Evolutionary conservation across 1,139 yeast species (phyloP), one percentile per base, ranked within the genome.

Genomic region (Candida mesenterica): DNA sequence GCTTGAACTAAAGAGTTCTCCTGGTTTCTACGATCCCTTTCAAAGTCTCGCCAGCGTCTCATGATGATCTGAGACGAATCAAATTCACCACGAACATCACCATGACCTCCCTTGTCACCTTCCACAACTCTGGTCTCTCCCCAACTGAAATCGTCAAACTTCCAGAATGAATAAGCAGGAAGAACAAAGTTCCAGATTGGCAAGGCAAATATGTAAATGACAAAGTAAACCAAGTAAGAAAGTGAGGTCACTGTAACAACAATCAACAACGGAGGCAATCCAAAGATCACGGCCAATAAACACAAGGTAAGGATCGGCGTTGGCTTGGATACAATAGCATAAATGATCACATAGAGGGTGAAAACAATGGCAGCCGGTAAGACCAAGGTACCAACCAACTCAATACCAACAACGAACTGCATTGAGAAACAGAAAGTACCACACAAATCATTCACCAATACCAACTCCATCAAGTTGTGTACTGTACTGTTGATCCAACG

Each of bases 401-500:
- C 97, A 50, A 92, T 82, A 41, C 77, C 77, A 49, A 90, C 84
- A 40, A 87, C 88, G 64, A 90, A 92, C 63, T 92, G 97, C 98
- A 92, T 92, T 2, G 97, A 90, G 52, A 90, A 86, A 52, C 97
- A 90, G 59, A 92, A 92, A 0, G 96, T 92, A 46, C 98, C 98
- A 72, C 98, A 92, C 47, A 92, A 72, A 59, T 92, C 97, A 39
- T 82, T 80, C 24, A 90, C 95, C 48, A 89, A 66, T 3, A 85
- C 86, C 50, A 92, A 75, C 61, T 92, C 98, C 82, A 92, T 77
- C 57, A 92, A 75, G 55, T 92, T 92, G 61, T 92, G 98, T 32
- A 92, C 95, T 0, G 98, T 92, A 2, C 97, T 89, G 61, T 92
- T 92, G 52, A 92, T 92, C 98, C 98, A 92, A 59, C 98, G 86